Base-by-base conservation (phyloP, 805 yeast genomes). In the Cyberlindnera mrakii region DNA sequence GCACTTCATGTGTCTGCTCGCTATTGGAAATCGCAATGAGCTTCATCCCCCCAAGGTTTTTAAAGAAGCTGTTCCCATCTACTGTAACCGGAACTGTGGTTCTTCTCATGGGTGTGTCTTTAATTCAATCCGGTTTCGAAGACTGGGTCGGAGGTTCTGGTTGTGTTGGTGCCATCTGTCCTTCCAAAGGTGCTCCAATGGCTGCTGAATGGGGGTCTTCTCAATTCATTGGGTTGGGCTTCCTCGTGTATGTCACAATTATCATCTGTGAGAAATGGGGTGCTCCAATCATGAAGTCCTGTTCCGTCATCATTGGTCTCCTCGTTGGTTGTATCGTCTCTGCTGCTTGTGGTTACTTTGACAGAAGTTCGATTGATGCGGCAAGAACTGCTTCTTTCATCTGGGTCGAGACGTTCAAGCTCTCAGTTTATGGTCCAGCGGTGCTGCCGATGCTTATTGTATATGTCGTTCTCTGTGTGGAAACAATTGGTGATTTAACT, bases 71-170 rank as follows among this genome's bases (percentile, higher is more conserved):
- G 30, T 89, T 89, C 68, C 96, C 97, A 17, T 85, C 93, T 31
- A 68, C 87, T 37, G 96, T 89, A 47, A 88, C 96, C 16, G 96
- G 97, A 45, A 93, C 96, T 7, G 96, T 89, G 38, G 96, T 89
- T 30, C 66, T 89, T 39, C 72, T 89, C 20, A 88, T 89, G 62
- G 97, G 96, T 52, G 71, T 82, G 30, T 71, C 75, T 23, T 72
- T 89, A 51, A 71, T 88, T 45, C 70, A 72, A 53, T 62, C 87
- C 33, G 96, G 95, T 10, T 84, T 89, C 63, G 65, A 78, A 58
- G 88, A 89, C 62, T 86, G 93, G 82, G 81, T 78, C 33, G 97
- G 97, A 52, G 97, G 97, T 39, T 71, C 88, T 13, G 82, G 81
- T 30, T 83, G 89, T 61, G 67, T 64, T 37, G 66, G 57, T 27